Conservation (phyloP, 2,329 filamentous ascomycete genomes). For the Cytospora leucostoma region DNA sequence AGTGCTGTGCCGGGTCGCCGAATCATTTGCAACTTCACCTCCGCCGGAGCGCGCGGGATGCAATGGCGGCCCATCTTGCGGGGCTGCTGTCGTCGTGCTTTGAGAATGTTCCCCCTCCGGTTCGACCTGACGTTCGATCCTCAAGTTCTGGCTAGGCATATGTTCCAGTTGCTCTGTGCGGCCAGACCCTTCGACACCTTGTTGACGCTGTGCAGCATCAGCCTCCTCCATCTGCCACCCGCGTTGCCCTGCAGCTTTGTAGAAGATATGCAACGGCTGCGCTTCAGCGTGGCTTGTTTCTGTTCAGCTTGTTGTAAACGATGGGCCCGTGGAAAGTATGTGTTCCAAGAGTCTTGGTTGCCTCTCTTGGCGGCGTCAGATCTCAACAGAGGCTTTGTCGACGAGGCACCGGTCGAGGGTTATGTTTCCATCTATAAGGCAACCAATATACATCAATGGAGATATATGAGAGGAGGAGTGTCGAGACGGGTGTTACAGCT, state of each 20-base stretch:
- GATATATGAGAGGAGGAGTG: neutral
- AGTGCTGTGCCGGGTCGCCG: neutral
- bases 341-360: too few relatives aligned
- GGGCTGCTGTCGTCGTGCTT: neutral
- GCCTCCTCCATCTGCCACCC: neutral
- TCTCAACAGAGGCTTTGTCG: neutral
- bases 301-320: too few relatives aligned
- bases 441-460: neutral
- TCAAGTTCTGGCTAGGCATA: neutral
- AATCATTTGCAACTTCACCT: neutral
- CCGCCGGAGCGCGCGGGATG: neutral
- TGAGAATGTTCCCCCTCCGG: neutral
- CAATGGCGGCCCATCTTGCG: neutral
- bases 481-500: too few relatives aligned
- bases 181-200: neutral
- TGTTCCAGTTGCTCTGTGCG: neutral
- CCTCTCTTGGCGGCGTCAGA: too few relatives aligned
- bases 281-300: neutral
- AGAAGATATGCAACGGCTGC: neutral
- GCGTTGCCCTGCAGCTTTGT: neutral
- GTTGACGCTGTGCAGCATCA: neutral
- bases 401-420: neutral
- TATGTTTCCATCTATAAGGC: neutral
- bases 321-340: too few relatives aligned
- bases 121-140: neutral